Evolutionary conservation across 2,329 filamentous ascomycete species (phyloP), one percentile per base, ranked within the genome.

Genomic region (Aspergillus ustus): DNA sequence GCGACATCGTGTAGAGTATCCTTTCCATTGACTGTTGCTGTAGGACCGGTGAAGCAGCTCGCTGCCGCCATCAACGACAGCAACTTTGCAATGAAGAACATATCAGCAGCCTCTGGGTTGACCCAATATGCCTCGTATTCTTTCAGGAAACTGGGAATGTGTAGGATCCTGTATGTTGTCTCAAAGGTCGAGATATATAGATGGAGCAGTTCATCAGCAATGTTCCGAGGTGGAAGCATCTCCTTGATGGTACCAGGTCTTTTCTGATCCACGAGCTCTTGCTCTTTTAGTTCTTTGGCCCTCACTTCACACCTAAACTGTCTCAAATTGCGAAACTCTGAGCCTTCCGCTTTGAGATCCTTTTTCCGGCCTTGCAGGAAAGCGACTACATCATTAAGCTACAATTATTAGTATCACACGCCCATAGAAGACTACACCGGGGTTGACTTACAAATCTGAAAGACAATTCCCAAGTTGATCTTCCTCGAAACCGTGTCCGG

Each of bases 71-170:
- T 71, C 20, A 78, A 65, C 1, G 75, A 74, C 11, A 80, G 67
- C 11, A 79, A 62, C 48, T 77, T 76, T 1, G 76, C 78, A 1
- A 87, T 61, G 52, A 88, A 88, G 7, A 75, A 72, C 17, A 75
- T 69, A 31, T 77, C 81, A 2, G 78, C 74, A 0, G 73, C 72
- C 20, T 72, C 66, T 0, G 80, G 78, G 17, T 78, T 77, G 0
- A 72, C 74, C 85, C 86, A 89, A 11, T 85, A 71, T 0, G 79
- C 77, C 22, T 85, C 81, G 65, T 88, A 89, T 34, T 86, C 83
- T 11, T 76, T 76, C 49, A 79, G 75, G 63, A 89, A 89, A 0
- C 81, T 83, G 0, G 86, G 86, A 1, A 85, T 70, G 69, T 89
- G 84, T 8, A 89, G 61, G 25, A 89, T 79, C 2, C 87, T 81